phyloP scores from a whole-genome alignment of 352 stramenopile genomes.

The Globisporangium nagaii region DNA sequence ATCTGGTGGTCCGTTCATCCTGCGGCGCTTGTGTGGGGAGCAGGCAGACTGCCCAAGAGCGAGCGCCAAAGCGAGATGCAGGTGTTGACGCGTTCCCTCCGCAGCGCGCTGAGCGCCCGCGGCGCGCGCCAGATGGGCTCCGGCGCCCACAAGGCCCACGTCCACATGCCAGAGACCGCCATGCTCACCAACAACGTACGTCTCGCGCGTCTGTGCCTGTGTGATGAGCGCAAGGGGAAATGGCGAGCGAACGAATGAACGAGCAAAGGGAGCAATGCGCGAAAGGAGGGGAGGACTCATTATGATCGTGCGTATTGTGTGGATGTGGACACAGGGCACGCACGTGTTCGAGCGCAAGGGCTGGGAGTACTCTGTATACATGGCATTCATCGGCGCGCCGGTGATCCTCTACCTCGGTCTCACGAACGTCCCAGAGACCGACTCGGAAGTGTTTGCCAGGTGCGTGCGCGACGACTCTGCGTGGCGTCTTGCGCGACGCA shows the following conservation, averaged over 20 bases:
- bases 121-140: slow-evolving; percentile 44
- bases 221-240: not conserved
- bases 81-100: slow-evolving; percentile 21
- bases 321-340: slow-evolving; percentile 34
- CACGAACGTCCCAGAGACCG: slow-evolving; percentile 73
- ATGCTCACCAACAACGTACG: slow-evolving; percentile 87
- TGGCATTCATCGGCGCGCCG: slow-evolving; percentile 63
- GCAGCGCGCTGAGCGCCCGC: slow-evolving; percentile 26
- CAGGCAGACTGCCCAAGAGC: not conserved
- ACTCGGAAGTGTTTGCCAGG: slow-evolving; percentile 80
- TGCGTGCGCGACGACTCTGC: slow-evolving; percentile 19
- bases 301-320: not conserved
- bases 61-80: slow-evolving; percentile 22
- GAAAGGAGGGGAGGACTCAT: not conserved
- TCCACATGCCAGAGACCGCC: slow-evolving; percentile 81
- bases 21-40: not conserved
- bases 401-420: slow-evolving; percentile 74
- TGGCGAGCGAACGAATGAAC: not conserved
- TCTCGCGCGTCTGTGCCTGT: not conserved
- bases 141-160: slow-evolving; percentile 37
- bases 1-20: slow-evolving; percentile 6
- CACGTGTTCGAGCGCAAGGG: slow-evolving; percentile 78
- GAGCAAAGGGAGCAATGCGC: not conserved
- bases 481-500: too few relatives aligned
- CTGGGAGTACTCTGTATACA: slow-evolving; percentile 80